Base-by-base conservation (phyloP, 1,284 basidiomycete species). In the Pseudozyma tsukubaensis region DNA sequence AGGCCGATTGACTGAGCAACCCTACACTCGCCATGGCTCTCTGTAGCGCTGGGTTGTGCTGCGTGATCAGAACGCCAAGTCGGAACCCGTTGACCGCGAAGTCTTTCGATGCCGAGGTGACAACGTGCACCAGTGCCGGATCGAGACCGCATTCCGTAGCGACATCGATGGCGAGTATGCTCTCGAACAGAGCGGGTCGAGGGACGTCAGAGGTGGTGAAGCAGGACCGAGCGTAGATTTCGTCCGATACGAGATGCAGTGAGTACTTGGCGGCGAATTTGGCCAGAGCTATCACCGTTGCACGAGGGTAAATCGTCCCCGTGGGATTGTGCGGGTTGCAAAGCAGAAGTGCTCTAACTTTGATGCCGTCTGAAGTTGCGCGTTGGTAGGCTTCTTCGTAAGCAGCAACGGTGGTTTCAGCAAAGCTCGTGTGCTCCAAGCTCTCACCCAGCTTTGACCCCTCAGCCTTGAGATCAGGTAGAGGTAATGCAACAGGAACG, bases 321-420 rank as follows among this genome's bases (percentile, higher is more conserved):
- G 76, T 76, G 7, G 70, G 76, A 29, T 78, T 78, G 61, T 81
- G 78, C 14, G 79, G 79, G 43, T 81, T 81, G 74, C 78, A 79
- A 42, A 80, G 36, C 8, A 81, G 57, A 10, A 81, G 37, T 1
- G 51, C 75, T 40, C 50, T 62, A 14, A 68, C 59, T 0, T 35
- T 55, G 32, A 67, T 69, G 0, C 78, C 79, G 1, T 72, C 14
- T 19, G 51, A 11, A 3, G 21, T 43, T 0, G 79, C 79, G 6
- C 58, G 40, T 1, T 40, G 16, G 16, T 70, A 66, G 1, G 78
- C 76, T 1, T 56, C 43, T 52, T 76, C 71, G 45, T 81, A 80
- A 6, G 62, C 59, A 5, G 48, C 9, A 0, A 81, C 53, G 14
- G 72, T 77, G 14, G 56, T 44, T 1, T 24, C 16, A 3, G 71